Percentiles rank a stretch among this genome's conserved stretches.
Evolutionary conservation across 306 rosid genomes (phyloP).

Genomic region (Quillaja saponaria): DNA sequence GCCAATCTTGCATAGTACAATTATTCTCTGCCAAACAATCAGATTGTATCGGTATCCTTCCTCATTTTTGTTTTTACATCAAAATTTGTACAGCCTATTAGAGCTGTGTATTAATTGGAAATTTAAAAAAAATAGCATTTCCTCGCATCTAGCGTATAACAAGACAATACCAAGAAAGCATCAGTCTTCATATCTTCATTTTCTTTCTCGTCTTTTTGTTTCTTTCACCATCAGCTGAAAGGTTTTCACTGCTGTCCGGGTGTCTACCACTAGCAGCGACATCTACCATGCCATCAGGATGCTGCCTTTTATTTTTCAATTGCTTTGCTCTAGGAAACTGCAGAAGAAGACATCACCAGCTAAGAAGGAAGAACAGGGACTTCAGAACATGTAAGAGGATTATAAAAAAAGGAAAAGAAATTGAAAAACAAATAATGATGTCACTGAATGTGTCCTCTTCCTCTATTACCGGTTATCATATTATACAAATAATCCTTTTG

Average conservation of each 20-base stretch:
- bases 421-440: constrained; percentile 16
- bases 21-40: constrained; percentile 3
- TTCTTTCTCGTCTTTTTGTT: constrained; percentile 17
- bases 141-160: constrained; percentile 18
- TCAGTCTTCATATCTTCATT: constrained; percentile 16
- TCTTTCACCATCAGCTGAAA: constrained; percentile 10
- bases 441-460: neutral
- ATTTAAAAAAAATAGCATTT: neutral
- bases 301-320: constrained; percentile 42
- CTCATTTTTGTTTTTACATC: neutral
- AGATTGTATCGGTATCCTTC: neutral
- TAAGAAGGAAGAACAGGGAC: constrained; percentile 26
- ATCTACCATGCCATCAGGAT: constrained; percentile 25
- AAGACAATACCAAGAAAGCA: neutral
- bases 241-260: constrained; percentile 19
- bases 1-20: neutral
- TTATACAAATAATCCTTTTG: constrained; percentile 13
- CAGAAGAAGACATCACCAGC: constrained; percentile 30
- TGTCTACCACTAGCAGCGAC: constrained; percentile 25
- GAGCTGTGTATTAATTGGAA: constrained; percentile 11
- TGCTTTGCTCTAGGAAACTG: constrained; percentile 45
- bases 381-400: constrained; percentile 6
- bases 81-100: constrained; percentile 9
- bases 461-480: neutral
- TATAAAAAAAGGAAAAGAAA: neutral